Evolutionary conservation across 176 grass and related monocot genomes (phyloP).

Genomic region (Musa beccarii): DNA sequence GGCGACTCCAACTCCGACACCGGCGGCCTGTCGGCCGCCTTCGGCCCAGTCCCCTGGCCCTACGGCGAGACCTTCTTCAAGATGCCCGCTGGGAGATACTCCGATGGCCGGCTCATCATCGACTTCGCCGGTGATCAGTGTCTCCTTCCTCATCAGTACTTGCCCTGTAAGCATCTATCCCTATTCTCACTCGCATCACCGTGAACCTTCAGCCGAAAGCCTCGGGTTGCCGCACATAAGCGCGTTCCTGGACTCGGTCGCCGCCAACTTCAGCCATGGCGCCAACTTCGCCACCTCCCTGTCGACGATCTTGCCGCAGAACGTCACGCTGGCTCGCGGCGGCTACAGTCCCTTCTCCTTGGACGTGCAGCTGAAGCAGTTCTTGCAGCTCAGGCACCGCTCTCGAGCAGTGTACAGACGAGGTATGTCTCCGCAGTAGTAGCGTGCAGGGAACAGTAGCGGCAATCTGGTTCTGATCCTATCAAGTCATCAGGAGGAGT

Average conservation of each 20-base stretch:
- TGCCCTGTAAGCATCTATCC: too few species aligned
- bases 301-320: conserved; percentile 21
- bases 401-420: not conserved
- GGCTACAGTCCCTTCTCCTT: conserved; percentile 20
- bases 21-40: conserved; percentile 24
- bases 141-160: not conserved
- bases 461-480: not conserved
- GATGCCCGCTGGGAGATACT: conserved; percentile 16
- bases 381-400: conserved; percentile 8
- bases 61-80: conserved; percentile 22
- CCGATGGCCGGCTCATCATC: conserved; percentile 19
- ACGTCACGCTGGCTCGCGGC: not conserved
- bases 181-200: too few species aligned
- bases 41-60: conserved; percentile 2
- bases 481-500: conserved; percentile 3
- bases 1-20: conserved; percentile 56
- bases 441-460: not conserved
- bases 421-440: not conserved
- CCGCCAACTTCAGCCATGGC: conserved; percentile 20
- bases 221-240: conserved; percentile 6
- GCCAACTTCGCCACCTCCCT: conserved; percentile 10
- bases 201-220: conserved; percentile 10
- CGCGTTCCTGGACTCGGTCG: conserved; percentile 14
- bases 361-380: conserved; percentile 20
- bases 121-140: conserved; percentile 15